Evolutionary conservation across 2,329 filamentous ascomycete species (phyloP), one percentile per base, ranked within the genome.

Genomic region (Pseudogymnoascus sp.): DNA sequence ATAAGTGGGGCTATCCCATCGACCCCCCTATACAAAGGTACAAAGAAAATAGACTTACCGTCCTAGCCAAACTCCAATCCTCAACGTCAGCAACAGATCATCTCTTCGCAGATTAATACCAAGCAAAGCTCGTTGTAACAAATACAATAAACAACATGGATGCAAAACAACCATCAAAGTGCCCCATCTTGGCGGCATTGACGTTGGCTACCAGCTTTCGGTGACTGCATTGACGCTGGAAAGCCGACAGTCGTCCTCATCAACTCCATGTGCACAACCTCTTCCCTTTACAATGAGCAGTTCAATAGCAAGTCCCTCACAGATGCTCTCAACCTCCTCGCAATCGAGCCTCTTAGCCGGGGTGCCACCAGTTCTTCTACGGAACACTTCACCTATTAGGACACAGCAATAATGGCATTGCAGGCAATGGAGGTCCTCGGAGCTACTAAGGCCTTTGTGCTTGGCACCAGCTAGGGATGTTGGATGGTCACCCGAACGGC

Each of bases 311-410:
- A 71, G 55, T 63, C 66, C 1, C 74, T 83, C 22, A 76, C 75
- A 0, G 68, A 71, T 28, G 73, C 72, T 4, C 73, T 77, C 67
- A 83, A 83, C 67, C 73, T 83, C 5, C 70, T 83, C 5, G 80
- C 80, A 42, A 75, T 83, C 62, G 81, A 83, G 71, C 80, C 79
- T 1, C 75, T 83, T 0, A 80, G 80, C 62, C 80, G 83, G 66
- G 80, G 80, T 64, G 71, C 76, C 12, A 82, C 80, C 1, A 72
- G 69, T 62, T 64, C 63, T 1, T 63, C 61, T 6, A 41, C 69
- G 0, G 79, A 81, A 67, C 77, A 80, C 63, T 83, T 80, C 67
- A 83, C 79, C 1, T 82, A 82, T 72, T 83, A 81, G 81, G 81
- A 83, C 69, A 73, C 80, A 2, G 80, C 81, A 45, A 72, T 76